phyloP scores from a whole-genome alignment of 441 rosid genomes.

The Viola pubescens region DNA sequence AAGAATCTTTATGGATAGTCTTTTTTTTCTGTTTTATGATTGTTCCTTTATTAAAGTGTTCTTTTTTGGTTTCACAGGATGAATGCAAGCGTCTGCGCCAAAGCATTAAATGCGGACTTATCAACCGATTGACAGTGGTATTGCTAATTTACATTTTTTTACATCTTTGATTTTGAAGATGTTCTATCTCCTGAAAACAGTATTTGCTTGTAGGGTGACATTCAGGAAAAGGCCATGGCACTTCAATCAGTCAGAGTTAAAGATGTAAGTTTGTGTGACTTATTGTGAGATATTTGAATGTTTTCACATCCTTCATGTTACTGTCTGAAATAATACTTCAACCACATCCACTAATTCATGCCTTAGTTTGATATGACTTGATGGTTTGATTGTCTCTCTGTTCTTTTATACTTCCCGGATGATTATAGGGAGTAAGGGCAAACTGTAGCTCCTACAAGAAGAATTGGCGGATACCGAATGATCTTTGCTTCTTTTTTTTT shows the following conservation, averaged over 20 bases:
- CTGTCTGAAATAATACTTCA: background rate
- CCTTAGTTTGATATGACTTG: too few species aligned
- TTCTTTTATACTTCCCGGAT: too few species aligned
- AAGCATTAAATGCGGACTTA: constrained; percentile 91
- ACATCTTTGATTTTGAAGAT: constrained; percentile 5
- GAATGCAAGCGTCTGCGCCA: constrained; percentile 96
- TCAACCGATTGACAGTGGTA: constrained; percentile 84
- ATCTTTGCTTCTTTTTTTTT: background rate
- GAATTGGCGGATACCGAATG: background rate
- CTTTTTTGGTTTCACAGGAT: constrained; percentile 44
- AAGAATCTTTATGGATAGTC: too few species aligned
- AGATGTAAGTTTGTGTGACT: constrained; percentile 53
- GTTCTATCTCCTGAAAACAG: constrained; percentile 14
- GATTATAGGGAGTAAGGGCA: too few species aligned
- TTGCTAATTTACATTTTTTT: constrained; percentile 16
- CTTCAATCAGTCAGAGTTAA: constrained; percentile 83
- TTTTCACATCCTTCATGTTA: background rate
- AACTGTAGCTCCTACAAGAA: too few species aligned
- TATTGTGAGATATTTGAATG: background rate
- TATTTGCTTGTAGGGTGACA: constrained; percentile 58
- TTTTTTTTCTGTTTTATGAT: background rate
- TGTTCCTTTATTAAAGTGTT: background rate
- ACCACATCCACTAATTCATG: too few species aligned
- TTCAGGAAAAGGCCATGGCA: constrained; percentile 84
- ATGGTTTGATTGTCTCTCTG: too few species aligned